Evolutionary conservation across 1,284 basidiomycete genomes (phyloP).

Genomic region (Cryptococcus amylolentus): DNA sequence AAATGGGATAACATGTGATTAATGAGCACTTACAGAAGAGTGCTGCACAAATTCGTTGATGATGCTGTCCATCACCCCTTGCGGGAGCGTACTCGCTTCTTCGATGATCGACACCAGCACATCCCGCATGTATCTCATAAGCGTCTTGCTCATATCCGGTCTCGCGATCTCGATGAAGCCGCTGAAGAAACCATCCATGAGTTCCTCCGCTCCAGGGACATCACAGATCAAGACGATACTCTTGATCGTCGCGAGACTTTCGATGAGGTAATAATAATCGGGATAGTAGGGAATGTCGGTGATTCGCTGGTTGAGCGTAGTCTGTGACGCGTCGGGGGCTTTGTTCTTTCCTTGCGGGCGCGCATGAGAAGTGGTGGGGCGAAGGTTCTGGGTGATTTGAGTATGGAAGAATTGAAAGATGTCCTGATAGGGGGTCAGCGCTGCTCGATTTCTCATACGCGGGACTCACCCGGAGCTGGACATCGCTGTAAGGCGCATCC

Average conservation of each 20-base stretch:
- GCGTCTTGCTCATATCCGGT: conserved; percentile 75
- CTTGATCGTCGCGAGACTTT: conserved; percentile 89
- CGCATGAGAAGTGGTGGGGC: conserved; percentile 49
- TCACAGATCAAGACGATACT: conserved; percentile 91
- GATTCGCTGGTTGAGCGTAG: conserved; percentile 52
- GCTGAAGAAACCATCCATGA: conserved; percentile 78
- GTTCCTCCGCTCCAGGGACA: conserved; percentile 77
- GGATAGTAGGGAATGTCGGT: conserved; percentile 63
- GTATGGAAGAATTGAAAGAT: conserved; percentile 93
- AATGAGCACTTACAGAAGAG: conserved; percentile 34
- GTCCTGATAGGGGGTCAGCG: conserved; percentile 56
- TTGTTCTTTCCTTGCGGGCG: conserved; percentile 24
- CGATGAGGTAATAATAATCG: conserved; percentile 88
- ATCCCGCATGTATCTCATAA: conserved; percentile 81
- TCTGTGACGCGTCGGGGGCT: conserved; percentile 18
- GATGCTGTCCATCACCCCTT: conserved; percentile 73
- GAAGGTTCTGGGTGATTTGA: conserved; percentile 73
- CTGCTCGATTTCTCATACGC: neutral
- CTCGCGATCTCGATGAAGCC: conserved; percentile 74
- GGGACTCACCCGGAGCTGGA: conserved; percentile 61
- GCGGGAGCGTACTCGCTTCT: conserved; percentile 70
- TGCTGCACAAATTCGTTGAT: conserved; percentile 82
- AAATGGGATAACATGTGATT: neutral
- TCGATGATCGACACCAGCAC: conserved; percentile 87
- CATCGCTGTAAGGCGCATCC: conserved; percentile 87